phyloP scores from a whole-genome alignment of 108 stramenopile species.

The Cyclotella atomus region DNA sequence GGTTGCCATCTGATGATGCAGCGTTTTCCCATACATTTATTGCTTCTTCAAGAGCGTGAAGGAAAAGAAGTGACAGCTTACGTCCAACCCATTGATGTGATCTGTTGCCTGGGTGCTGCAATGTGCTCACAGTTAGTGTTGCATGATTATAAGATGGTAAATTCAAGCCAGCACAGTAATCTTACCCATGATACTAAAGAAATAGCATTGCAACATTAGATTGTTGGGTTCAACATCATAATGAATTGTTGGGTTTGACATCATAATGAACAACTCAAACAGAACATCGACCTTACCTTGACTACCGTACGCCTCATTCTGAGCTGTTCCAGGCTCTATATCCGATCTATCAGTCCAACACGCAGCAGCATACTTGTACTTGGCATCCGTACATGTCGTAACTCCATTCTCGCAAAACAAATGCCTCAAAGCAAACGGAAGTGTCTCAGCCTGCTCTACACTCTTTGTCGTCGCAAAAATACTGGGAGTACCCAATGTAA shows the following conservation, averaged over 20 bases:
- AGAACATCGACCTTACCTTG: too few relatives aligned
- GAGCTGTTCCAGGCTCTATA: slow-evolving; percentile 23
- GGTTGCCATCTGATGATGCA: slow-evolving; percentile 37
- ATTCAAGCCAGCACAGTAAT: too few relatives aligned
- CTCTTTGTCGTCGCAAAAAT: slow-evolving; percentile 16
- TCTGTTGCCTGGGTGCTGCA: slow-evolving; percentile 50
- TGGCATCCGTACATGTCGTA: slow-evolving; percentile 6
- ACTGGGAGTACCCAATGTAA: slow-evolving; percentile 13
- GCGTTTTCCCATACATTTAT: slow-evolving; percentile 48
- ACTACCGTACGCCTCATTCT: slow-evolving; percentile 30
- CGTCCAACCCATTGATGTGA: slow-evolving; percentile 51
- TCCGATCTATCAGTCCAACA: slow-evolving; percentile 59
- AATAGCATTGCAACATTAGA: too few relatives aligned
- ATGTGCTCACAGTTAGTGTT: too few relatives aligned
- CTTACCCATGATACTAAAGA: too few relatives aligned
- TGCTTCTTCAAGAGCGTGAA: slow-evolving; percentile 57
- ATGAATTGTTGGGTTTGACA: too few relatives aligned
- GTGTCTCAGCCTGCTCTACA: slow-evolving; percentile 12
- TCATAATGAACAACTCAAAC: too few relatives aligned
- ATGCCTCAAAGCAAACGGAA: slow-evolving; percentile 28
- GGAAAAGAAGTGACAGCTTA: slow-evolving; percentile 46
- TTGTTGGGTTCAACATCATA: too few relatives aligned
- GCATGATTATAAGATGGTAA: too few relatives aligned
- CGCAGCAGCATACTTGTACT: slow-evolving; percentile 42
- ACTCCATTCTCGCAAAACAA: slow-evolving; percentile 29